Base-by-base conservation (phyloP, 2,329 filamentous ascomycete species). In the Penicillium polonicum region DNA sequence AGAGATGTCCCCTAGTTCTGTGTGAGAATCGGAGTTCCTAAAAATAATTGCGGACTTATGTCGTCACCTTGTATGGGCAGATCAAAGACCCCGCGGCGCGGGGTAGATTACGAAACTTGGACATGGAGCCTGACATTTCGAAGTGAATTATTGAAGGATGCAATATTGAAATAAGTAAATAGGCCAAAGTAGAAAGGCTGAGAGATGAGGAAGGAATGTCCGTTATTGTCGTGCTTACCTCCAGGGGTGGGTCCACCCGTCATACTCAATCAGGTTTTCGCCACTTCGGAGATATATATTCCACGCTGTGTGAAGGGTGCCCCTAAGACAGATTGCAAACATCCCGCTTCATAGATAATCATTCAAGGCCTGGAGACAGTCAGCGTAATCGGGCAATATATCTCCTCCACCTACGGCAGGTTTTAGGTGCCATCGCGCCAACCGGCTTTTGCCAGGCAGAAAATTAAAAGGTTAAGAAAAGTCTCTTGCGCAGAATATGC, bases 1-100 rank as follows among this genome's bases (percentile, higher is more conserved):
- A 91, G 76, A 6, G 56, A 15, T 48, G n/a, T 8, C 3, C 63
- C 65, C 58, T 64, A n/a, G 25, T 21, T 33, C 2, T 23, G 3
- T 17, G 13, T 50, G 86, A 52, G 21, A 13, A 35, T 31, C 4
- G 21, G 12, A 35, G 21, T 8, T 86, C 3, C 70, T 76, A 2
- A 31, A 33, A 42, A 8, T 2, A 12, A 5, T 12, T 31, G 15
- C 3, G n/a, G 4, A 17, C 12, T 29, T 21, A 7, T 29, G 13
- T 36, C 21, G 27, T 51, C 13, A 56, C 53, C 31, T 56, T 36
- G 53, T 52, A 52, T 43, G 53, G 53, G 19, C 53, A 56, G 25
- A 17, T 38, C 31, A 56, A 13, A 0, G 53, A 39, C 15, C 53
- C 31, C 8, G 31, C n/a, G 5, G 39, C 53, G 39, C 53, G 53